These are phyloP conservation scores for Tilletiaria anomala DNA, from an alignment of 1,284 basidiomycete species.

Conservation along the genomic window DNA sequence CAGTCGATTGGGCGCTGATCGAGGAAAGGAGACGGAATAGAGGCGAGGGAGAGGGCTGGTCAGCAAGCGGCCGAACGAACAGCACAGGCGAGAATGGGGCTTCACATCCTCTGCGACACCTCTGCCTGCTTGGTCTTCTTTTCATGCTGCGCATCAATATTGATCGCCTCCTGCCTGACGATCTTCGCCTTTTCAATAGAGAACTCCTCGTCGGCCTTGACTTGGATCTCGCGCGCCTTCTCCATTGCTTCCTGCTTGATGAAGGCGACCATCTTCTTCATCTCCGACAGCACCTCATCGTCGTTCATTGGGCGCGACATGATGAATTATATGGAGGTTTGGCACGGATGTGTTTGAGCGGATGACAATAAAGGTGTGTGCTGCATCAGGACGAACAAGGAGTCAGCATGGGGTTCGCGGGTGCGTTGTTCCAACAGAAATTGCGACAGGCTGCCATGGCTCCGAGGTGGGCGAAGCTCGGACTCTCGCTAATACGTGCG, in stretches of 20 bases:
- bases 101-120: conserved; percentile 35
- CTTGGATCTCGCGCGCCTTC: conserved; percentile 39
- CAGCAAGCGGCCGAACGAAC: neutral
- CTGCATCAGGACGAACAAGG: neutral
- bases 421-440: neutral
- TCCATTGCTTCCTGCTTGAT: conserved; percentile 40
- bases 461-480: neutral
- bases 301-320: conserved; percentile 53
- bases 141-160: conserved; percentile 30
- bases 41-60: neutral
- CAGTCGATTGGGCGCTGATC: conserved; percentile 77
- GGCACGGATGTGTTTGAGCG: neutral
- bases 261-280: conserved; percentile 82
- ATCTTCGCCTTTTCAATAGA: conserved; percentile 39
- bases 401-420: neutral
- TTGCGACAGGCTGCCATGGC: neutral
- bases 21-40: neutral
- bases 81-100: neutral
- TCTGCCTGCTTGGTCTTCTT: conserved; percentile 38
- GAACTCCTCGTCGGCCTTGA: conserved; percentile 39
- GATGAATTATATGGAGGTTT: neutral
- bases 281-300: conserved; percentile 86
- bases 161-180: conserved; percentile 34
- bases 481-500: neutral
- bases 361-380: neutral